These are phyloP conservation scores for Sisymbrium altissimum DNA, from an alignment of 345 rosid genomes.

Conservation along the genomic window DNA sequence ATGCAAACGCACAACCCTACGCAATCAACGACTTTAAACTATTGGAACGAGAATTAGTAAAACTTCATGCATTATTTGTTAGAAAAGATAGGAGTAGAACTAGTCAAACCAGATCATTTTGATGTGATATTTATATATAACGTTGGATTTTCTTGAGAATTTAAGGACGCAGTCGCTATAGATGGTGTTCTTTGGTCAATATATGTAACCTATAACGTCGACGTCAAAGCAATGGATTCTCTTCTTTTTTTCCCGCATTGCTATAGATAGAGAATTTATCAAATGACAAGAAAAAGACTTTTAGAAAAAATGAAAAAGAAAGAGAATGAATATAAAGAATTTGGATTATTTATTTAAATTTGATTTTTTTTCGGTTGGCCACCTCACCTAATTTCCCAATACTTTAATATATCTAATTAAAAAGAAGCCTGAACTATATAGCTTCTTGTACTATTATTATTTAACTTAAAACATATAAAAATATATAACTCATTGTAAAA, in stretches of 20 bases:
- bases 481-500: not conserved
- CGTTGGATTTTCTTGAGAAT: conserved; percentile 22
- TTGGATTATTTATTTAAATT: too few relatives aligned
- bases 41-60: conserved; percentile 4
- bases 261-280: too few relatives aligned
- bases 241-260: not conserved
- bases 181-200: conserved; percentile 28
- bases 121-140: conserved; percentile 3
- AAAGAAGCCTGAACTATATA: too few relatives aligned
- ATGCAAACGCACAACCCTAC: conserved; percentile 6
- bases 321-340: too few relatives aligned
- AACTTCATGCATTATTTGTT: not conserved
- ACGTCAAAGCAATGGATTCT: conserved; percentile 20
- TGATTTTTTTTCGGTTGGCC: too few relatives aligned
- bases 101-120: conserved; percentile 18
- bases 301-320: too few relatives aligned
- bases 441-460: not conserved
- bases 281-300: too few relatives aligned
- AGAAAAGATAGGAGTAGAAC: conserved; percentile 22
- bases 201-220: conserved; percentile 31
- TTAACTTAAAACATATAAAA: not conserved
- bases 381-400: too few relatives aligned
- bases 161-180: conserved; percentile 22
- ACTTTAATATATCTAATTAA: too few relatives aligned
- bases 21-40: conserved; percentile 9